phyloP scores from a whole-genome alignment of 2,329 filamentous ascomycete species.

The Alternaria gaisen region DNA sequence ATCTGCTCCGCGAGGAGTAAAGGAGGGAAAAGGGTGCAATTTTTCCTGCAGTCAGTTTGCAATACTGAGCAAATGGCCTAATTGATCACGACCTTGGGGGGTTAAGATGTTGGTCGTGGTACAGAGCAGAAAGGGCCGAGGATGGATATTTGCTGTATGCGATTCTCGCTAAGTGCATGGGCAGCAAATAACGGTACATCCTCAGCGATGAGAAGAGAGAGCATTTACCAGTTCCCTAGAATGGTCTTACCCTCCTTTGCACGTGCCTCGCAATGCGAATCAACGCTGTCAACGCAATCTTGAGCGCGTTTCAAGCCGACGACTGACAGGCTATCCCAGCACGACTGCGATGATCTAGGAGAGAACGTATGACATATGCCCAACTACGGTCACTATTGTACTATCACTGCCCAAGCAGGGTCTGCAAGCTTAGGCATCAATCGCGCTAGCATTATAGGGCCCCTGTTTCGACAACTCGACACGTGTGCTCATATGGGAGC shows the following conservation, averaged over 20 bases:
- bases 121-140: background rate
- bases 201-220: background rate
- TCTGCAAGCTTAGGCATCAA: background rate
- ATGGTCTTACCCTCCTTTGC: background rate
- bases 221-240: background rate
- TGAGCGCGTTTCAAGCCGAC: background rate
- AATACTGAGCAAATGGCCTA: no score
- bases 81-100: no score
- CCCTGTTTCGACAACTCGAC: background rate
- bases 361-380: background rate
- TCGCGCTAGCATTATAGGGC: background rate
- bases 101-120: background rate
- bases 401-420: background rate
- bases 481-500: background rate
- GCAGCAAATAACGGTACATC: background rate
- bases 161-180: background rate
- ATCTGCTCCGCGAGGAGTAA: background rate
- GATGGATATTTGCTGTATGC: background rate
- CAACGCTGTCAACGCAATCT: background rate
- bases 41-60: no score
- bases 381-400: background rate
- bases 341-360: background rate
- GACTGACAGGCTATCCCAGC: background rate
- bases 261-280: background rate
- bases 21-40: background rate